Evolutionary conservation across 2,329 filamentous ascomycete genomes (phyloP), one percentile per base, ranked within the genome.

Genomic region (Colletotrichum higginsianum): DNA sequence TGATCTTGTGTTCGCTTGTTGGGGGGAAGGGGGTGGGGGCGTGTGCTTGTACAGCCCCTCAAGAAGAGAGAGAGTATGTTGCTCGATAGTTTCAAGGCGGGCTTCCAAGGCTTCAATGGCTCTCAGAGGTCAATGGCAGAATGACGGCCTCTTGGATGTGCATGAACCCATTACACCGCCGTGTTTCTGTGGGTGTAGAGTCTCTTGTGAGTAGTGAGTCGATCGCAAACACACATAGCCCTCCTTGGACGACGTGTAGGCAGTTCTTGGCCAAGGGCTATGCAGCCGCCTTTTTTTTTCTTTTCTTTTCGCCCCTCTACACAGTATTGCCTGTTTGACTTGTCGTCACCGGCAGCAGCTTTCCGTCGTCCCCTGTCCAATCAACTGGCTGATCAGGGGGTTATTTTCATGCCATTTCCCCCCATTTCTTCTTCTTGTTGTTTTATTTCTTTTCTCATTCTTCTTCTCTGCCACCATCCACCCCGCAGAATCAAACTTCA

Each of bases 401-500:
- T 26, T 26, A 26, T 26, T 26, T 4, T 26, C 26, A 26, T 26
- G 26, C 26, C 26, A 4, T 26, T 26, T 3, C 23, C 2, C 2
- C 3, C 2, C 23, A 3, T 26, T 26, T 26, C 3, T 26, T 26
- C 4, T 4, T 3, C 4, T 26, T 26, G 1, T 26, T 4, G 1
- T 4, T 26, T 26, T 26, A 1, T 4, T 26, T 26, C 26, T 26
- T 26, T 4, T 26, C 26, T 26, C 26, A 26, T 26, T 26, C 26
- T 26, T 6, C 23, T 38, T 49, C 64, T 55, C 38, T 52, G 65
- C 55, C 42, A 42, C 3, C 50, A 18, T 50, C 56, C 67, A 65
- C 67, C 63, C 63, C 63, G 67, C 67, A 71, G 67, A 56, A 21
- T 35, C 47, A 40, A 42, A 60, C 21, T 23, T 2, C 21, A 2